Conservation (phyloP, 768 basidiomycete genomes). For the Serendipita sp. region DNA sequence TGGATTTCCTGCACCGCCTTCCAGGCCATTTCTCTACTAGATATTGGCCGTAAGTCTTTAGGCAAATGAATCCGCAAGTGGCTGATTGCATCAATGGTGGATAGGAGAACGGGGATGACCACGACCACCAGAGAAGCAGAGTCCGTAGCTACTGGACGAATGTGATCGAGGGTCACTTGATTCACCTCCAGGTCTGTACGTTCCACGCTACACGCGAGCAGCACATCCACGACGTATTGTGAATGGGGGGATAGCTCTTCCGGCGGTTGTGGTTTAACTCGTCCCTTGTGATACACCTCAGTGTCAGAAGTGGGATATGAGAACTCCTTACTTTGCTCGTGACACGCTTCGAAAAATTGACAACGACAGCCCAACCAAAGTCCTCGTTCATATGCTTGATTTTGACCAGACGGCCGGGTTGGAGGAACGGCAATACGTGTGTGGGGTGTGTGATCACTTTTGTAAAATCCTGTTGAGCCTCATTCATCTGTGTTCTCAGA, state of each 20-base stretch:
- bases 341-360: conserved; percentile 78
- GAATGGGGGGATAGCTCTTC: conserved; percentile 45
- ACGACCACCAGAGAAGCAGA: conserved; percentile 60
- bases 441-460: conserved; percentile 90
- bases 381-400: conserved; percentile 73
- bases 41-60: conserved; percentile 69
- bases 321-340: conserved; percentile 48
- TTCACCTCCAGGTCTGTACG: conserved; percentile 25
- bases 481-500: conserved; percentile 79
- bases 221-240: conserved; percentile 84
- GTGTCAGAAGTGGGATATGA: background rate
- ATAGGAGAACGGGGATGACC: conserved; percentile 75
- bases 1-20: conserved; percentile 88
- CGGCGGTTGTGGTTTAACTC: background rate
- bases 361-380: conserved; percentile 92
- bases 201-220: conserved; percentile 59
- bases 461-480: conserved; percentile 73
- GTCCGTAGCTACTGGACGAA: conserved; percentile 55
- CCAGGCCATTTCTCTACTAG: conserved; percentile 67
- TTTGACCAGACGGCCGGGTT: conserved; percentile 81
- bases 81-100: conserved; percentile 73
- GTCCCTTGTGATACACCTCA: background rate
- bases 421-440: conserved; percentile 87
- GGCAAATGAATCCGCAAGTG: conserved; percentile 76
- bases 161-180: conserved; percentile 44